Percentiles rank a stretch among this genome's conserved stretches.
Conservation (phyloP, 306 rosid species). For the Carpinus viminea region DNA sequence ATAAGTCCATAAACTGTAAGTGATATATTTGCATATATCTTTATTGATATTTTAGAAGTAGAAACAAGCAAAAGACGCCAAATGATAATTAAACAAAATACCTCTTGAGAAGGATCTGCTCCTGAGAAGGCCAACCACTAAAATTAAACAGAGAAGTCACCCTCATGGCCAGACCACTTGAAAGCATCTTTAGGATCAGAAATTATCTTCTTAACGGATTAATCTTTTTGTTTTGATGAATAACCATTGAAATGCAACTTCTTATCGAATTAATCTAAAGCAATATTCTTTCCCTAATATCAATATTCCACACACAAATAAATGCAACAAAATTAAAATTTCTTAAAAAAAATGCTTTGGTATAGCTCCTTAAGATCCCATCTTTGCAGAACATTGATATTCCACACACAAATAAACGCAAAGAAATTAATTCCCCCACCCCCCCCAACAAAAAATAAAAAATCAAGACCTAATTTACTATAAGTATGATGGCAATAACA, state of each 20-base stretch:
- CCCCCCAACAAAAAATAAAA: too few relatives aligned
- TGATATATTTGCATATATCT: too few relatives aligned
- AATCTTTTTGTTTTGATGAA: background rate
- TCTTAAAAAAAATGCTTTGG: too few relatives aligned
- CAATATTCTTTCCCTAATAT: background rate
- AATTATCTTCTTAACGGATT: background rate
- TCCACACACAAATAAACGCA: too few relatives aligned
- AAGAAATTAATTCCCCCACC: too few relatives aligned
- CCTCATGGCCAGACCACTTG: background rate
- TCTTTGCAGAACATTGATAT: too few relatives aligned
- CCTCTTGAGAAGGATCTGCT: background rate
- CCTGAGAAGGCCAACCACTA: conserved; percentile 2
- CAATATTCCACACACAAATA: background rate
- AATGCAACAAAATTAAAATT: too few relatives aligned
- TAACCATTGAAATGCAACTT: too few relatives aligned
- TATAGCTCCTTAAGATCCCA: too few relatives aligned
- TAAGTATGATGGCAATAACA: too few relatives aligned
- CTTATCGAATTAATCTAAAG: background rate
- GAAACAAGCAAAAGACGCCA: background rate
- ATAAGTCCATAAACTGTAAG: background rate
- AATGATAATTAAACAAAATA: background rate
- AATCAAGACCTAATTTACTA: too few relatives aligned
- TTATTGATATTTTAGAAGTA: too few relatives aligned
- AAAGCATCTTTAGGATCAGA: conserved; percentile 1
- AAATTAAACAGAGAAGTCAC: background rate